Evolutionary conservation across 306 rosid genomes (phyloP).

Genomic region (Sophora flavescens): DNA sequence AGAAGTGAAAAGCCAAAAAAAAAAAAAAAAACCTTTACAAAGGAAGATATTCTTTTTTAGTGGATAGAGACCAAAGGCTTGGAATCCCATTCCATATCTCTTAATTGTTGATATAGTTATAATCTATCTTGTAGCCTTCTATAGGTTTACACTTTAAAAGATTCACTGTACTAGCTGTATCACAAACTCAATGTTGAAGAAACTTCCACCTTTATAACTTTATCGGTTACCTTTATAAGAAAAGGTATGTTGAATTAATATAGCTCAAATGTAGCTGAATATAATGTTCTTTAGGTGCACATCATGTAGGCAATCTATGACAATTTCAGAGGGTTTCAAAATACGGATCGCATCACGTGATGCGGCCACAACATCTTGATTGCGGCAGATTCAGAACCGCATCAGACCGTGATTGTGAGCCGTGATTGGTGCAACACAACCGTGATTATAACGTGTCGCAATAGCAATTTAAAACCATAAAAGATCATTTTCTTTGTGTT

Average conservation of each 20-base stretch:
- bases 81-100: slow-evolving; percentile 62
- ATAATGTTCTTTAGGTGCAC: not conserved
- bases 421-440: too few relatives aligned
- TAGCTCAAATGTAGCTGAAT: not conserved
- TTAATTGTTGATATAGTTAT: not conserved
- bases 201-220: slow-evolving; percentile 7
- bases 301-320: not conserved
- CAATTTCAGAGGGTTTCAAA: not conserved
- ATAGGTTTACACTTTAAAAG: slow-evolving; percentile 22
- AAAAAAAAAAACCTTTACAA: too few relatives aligned
- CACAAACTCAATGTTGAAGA: slow-evolving; percentile 18
- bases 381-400: too few relatives aligned
- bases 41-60: too few relatives aligned
- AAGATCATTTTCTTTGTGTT: not conserved
- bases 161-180: slow-evolving; percentile 26
- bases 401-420: too few relatives aligned
- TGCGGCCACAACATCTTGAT: too few relatives aligned
- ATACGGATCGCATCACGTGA: too few relatives aligned
- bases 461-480: not conserved
- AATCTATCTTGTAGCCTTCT: not conserved
- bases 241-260: not conserved
- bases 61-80: slow-evolving; percentile 43
- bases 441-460: too few relatives aligned
- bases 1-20: slow-evolving; percentile 40
- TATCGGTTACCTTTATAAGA: slow-evolving; percentile 8